These are phyloP conservation scores for Thymus quinquecostatus DNA, from an alignment of 257 asterid genomes.

Conservation along the genomic window DNA sequence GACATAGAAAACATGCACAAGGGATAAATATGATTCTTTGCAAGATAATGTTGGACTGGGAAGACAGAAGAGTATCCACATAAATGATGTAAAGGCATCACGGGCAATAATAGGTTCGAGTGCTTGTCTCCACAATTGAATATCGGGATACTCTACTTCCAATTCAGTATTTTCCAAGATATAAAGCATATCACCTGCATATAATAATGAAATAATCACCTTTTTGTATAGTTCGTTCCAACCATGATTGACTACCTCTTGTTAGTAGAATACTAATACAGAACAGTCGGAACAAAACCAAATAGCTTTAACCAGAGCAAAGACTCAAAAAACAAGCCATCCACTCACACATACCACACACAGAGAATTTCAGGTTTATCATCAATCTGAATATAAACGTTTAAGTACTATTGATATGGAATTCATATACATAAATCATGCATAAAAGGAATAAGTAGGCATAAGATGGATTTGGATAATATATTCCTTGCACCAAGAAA, in stretches of 20 bases:
- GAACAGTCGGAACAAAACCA: conserved; percentile 23
- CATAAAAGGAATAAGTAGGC: conserved; percentile 7
- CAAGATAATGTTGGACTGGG: conserved; percentile 79
- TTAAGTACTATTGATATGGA: conserved; percentile 17
- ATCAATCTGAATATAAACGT: not conserved
- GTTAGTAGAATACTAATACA: not conserved
- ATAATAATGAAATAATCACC: conserved; percentile 26
- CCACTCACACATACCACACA: not conserved
- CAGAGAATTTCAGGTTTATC: conserved; percentile 10
- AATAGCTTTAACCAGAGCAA: not conserved
- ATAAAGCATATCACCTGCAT: conserved; percentile 67
- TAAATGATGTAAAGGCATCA: conserved; percentile 88
- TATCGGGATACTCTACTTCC: conserved; percentile 63
- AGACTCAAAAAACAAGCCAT: not conserved
- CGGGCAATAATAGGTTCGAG: conserved; percentile 76
- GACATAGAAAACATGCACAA: conserved; percentile 76
- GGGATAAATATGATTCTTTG: conserved; percentile 71
- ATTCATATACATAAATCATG: conserved; percentile 26
- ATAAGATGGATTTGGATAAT: conserved; percentile 16
- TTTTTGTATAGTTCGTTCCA: no score
- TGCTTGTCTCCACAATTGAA: conserved; percentile 80
- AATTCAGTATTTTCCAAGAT: conserved; percentile 64
- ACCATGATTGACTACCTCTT: no score
- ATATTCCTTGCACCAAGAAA: conserved; percentile 1
- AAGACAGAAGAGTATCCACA: conserved; percentile 96